Conservation (phyloP, 2,329 filamentous ascomycete species). For the Ambrosiella beaveri region DNA sequence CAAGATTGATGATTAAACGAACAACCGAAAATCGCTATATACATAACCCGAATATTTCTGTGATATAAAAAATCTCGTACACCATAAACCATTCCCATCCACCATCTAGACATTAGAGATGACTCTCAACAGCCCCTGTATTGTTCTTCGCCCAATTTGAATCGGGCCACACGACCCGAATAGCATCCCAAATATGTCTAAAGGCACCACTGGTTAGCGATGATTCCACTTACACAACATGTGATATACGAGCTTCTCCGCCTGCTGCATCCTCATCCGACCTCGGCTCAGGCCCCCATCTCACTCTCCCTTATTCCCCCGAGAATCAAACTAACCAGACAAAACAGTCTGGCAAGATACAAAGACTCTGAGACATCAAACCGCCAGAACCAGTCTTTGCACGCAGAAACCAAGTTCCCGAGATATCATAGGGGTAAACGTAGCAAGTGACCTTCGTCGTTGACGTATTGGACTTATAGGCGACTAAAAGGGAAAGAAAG, state of each 20-base stretch:
- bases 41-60: background rate
- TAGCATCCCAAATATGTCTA: conserved; percentile 87
- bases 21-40: no score
- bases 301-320: background rate
- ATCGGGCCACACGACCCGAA: conserved; percentile 83
- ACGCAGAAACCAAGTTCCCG: background rate
- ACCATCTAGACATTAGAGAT: conserved; percentile 36
- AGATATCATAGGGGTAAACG: background rate
- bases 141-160: conserved; percentile 60
- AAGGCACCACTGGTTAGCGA: conserved; percentile 1
- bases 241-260: conserved; percentile 3
- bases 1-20: no score
- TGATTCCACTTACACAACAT: conserved; percentile 14
- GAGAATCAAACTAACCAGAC: background rate
- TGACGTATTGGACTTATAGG: background rate
- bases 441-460: background rate
- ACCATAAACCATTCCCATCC: background rate
- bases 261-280: background rate
- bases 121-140: conserved; percentile 56
- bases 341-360: background rate
- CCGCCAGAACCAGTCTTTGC: background rate
- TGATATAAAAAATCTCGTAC: background rate
- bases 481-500: background rate
- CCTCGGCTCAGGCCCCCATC: background rate
- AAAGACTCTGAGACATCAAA: background rate